Percentiles rank a stretch among this genome's conserved stretches.
These are phyloP conservation scores for Oryza coarctata DNA, from an alignment of 176 grass and related monocot genomes.

Conservation along the genomic window DNA sequence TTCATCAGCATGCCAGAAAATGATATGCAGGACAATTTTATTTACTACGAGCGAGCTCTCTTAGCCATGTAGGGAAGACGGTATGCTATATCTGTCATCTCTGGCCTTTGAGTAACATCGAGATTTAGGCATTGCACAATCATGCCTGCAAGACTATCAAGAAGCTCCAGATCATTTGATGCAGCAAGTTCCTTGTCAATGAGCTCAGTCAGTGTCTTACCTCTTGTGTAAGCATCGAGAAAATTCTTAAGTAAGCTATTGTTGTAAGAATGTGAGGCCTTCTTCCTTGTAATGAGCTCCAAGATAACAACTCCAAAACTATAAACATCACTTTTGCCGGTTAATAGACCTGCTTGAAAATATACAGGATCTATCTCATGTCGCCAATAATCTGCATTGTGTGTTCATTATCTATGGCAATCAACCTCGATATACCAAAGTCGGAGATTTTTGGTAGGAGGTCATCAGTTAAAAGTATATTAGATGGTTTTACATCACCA, in stretches of 20 bases:
- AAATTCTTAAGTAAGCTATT: background rate
- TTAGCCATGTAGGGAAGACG: background rate
- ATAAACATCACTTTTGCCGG: conserved; percentile 30
- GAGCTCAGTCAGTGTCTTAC: background rate
- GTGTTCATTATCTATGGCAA: background rate
- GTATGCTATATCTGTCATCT: background rate
- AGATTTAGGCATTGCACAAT: conserved; percentile 5
- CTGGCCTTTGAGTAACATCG: background rate
- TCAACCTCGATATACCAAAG: conserved; percentile 24
- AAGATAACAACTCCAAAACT: conserved; percentile 39
- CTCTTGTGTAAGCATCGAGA: background rate
- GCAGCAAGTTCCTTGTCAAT: conserved; percentile 15
- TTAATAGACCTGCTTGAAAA: background rate
- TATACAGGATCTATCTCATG: conserved; percentile 30
- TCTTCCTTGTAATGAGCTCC: conserved; percentile 26
- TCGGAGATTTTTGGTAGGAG: background rate
- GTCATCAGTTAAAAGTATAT: conserved; percentile 32
- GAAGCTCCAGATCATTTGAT: background rate
- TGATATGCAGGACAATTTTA: background rate
- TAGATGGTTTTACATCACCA: conserved; percentile 39
- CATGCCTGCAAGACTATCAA: background rate
- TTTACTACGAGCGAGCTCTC: background rate
- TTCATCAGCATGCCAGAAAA: too few species aligned
- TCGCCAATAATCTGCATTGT: background rate
- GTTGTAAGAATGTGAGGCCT: background rate